These are phyloP conservation scores for Fusarium phyllophilum DNA, from an alignment of 2,329 filamentous ascomycete species.

Conservation along the genomic window DNA sequence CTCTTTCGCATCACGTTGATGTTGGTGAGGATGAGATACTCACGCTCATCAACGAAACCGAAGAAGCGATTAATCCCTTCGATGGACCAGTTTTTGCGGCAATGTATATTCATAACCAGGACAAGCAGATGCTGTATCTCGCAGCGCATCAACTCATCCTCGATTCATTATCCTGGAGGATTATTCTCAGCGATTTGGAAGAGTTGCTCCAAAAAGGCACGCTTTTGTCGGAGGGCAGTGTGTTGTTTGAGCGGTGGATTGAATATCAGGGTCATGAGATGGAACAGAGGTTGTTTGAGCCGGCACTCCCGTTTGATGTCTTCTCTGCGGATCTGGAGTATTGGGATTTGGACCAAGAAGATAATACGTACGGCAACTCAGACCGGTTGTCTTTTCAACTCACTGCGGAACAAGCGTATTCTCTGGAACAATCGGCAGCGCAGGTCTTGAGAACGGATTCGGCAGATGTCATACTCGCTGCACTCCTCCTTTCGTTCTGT, in stretches of 20 bases:
- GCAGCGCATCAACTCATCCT: slow-evolving; percentile 63
- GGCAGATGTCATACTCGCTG: slow-evolving; percentile 64
- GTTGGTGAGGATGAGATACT: slow-evolving; percentile 55
- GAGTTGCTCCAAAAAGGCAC: slow-evolving; percentile 58
- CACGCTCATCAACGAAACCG: slow-evolving; percentile 53
- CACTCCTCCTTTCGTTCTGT: slow-evolving; percentile 65
- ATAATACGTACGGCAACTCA: slow-evolving; percentile 59
- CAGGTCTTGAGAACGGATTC: slow-evolving; percentile 61
- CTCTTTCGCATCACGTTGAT: slow-evolving; percentile 55
- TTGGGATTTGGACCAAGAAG: slow-evolving; percentile 57
- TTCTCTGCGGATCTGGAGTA: slow-evolving; percentile 55
- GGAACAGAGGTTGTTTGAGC: slow-evolving; percentile 42
- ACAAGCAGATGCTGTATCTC: slow-evolving; percentile 59
- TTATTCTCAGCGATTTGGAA: slow-evolving; percentile 61
- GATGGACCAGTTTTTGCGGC: slow-evolving; percentile 62
- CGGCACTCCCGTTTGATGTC: slow-evolving; percentile 53
- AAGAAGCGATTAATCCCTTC: slow-evolving; percentile 59
- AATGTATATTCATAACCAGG: slow-evolving; percentile 59
- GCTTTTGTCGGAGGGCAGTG: slow-evolving; percentile 55
- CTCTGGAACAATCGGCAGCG: slow-evolving; percentile 56
- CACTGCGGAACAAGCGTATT: slow-evolving; percentile 53
- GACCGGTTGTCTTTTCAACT: slow-evolving; percentile 56
- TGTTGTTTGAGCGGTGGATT: slow-evolving; percentile 62
- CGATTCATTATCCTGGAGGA: slow-evolving; percentile 62
- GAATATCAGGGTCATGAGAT: slow-evolving; percentile 56